Conservation (phyloP, 2,329 filamentous ascomycete species). For the Scopulariopsis brevicaulis region DNA sequence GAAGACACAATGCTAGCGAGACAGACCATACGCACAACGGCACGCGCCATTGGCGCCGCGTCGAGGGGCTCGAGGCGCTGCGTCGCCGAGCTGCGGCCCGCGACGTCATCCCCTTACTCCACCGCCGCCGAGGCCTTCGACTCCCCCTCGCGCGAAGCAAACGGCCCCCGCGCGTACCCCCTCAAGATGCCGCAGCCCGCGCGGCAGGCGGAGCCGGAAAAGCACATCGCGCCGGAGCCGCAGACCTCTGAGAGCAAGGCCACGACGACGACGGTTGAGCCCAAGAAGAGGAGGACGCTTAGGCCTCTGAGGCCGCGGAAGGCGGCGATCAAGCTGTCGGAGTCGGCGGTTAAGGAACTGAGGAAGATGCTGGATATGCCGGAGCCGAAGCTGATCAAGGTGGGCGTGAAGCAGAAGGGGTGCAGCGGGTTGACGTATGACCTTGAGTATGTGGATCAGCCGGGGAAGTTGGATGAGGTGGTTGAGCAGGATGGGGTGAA, state of each 20-base stretch:
- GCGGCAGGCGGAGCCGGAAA: not conserved
- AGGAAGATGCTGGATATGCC: conserved; percentile 69
- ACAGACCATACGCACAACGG: not conserved
- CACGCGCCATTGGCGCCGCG: not conserved
- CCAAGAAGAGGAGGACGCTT: not conserved
- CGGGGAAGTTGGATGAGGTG: conserved; percentile 76
- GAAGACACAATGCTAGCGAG: conserved; percentile 1
- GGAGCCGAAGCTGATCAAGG: conserved; percentile 83
- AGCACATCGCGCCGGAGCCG: not conserved
- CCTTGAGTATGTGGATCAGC: conserved; percentile 88
- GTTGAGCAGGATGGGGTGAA: conserved; percentile 95
- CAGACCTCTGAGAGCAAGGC: not conserved
- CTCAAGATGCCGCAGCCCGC: not conserved
- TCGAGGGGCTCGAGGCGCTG: not conserved
- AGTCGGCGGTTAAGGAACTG: conserved; percentile 69
- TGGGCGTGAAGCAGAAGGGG: conserved; percentile 87
- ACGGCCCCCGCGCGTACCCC: conserved; percentile 1
- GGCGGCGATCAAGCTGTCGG: conserved; percentile 79
- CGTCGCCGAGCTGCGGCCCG: not conserved
- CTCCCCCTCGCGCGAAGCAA: not conserved
- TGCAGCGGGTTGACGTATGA: conserved; percentile 92
- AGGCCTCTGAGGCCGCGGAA: conserved; percentile 50
- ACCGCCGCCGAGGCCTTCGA: not conserved
- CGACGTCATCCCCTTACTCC: not conserved
- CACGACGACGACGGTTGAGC: not conserved